phyloP scores from a whole-genome alignment of 83 land plant species.

The Diphasiastrum complanatum region DNA sequence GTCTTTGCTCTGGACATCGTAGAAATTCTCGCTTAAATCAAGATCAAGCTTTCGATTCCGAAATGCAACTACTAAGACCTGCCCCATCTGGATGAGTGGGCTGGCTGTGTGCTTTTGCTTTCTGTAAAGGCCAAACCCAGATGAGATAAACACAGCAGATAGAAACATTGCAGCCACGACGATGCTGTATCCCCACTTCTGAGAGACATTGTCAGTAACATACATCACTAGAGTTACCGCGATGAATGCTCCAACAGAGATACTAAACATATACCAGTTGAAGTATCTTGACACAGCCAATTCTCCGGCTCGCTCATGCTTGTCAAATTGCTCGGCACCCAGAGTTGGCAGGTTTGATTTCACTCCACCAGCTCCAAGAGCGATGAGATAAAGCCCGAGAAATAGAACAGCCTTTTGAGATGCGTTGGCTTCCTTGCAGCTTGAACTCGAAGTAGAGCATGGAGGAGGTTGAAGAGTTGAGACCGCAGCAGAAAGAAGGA shows the following conservation, averaged over 20 bases:
- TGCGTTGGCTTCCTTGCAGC: neutral
- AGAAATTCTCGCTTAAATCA: too few relatives aligned
- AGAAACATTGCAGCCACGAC: neutral
- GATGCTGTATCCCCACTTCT: conserved; percentile 8
- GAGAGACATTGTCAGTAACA: conserved; percentile 3
- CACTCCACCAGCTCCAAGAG: conserved; percentile 10
- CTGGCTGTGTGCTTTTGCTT: neutral
- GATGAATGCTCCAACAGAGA: neutral
- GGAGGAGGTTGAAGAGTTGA: neutral
- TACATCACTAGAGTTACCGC: conserved; percentile 6
- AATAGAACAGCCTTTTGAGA: neutral
- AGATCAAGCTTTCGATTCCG: neutral
- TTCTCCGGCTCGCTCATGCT: neutral
- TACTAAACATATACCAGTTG: conserved; percentile 9
- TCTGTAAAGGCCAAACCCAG: conserved; percentile 1
- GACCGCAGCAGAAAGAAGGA: neutral
- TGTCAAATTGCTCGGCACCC: conserved; percentile 7
- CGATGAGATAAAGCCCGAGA: conserved; percentile 6
- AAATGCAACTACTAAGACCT: conserved; percentile 1
- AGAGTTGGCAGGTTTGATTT: conserved; percentile 1
- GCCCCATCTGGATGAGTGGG: conserved; percentile 2
- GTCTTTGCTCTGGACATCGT: too few relatives aligned
- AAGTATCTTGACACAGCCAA: neutral
- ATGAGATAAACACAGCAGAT: neutral
- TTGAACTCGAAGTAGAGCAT: neutral